Base-by-base conservation (phyloP, 192 early-diverging fungal species). In the Coemansia sp. region DNA sequence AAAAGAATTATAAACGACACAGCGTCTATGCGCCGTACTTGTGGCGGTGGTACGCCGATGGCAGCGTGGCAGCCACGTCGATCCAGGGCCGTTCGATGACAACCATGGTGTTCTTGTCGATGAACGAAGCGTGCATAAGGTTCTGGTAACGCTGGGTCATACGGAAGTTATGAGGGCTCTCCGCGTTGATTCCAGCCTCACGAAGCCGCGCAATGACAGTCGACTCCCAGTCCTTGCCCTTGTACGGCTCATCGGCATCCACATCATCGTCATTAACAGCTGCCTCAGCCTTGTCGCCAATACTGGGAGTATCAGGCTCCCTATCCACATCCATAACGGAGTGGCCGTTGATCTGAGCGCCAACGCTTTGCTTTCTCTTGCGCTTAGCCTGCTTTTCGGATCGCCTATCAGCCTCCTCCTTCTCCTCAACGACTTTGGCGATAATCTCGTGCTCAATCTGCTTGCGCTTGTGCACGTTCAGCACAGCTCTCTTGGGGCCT, bases 71-170 rank as follows among this genome's bases (percentile, higher is more conserved):
- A 50, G 93, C 68, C 35, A 98, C 90, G 39, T 88, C 86, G 62
- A 91, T 82, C 76, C 91, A 89, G 7, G 96, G 94, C 67, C 94
- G 84, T 83, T 99, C 97, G 13, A 97, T 88, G 27, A 93, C 90
- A 0, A 96, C 87, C 82, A 97, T 82, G 44, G 92, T 88, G 74
- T 88, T 84, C 18, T 72, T 71, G 49, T 82, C 88, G 16, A 95
- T 34, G 73, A 91, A 94, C 56, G 88, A 90, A 61, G 89, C 84
- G 68, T 83, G 87, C 87, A 98, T 90, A 55, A 96, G 69, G 45
- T 87, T 89, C 68, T 94, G 91, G 83, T 92, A 98, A 65, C 92
- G 89, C 74, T 89, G 84, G 44, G 90, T 81, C 62, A 94, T 82
- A 59, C 82, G 76, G 70, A 93, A 90, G 73, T 88, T 90, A 55